Percentiles rank a stretch among this genome's conserved stretches.
Evolutionary conservation across 2,329 filamentous ascomycete species (phyloP).

Genomic region (Botryotinia narcissicola): DNA sequence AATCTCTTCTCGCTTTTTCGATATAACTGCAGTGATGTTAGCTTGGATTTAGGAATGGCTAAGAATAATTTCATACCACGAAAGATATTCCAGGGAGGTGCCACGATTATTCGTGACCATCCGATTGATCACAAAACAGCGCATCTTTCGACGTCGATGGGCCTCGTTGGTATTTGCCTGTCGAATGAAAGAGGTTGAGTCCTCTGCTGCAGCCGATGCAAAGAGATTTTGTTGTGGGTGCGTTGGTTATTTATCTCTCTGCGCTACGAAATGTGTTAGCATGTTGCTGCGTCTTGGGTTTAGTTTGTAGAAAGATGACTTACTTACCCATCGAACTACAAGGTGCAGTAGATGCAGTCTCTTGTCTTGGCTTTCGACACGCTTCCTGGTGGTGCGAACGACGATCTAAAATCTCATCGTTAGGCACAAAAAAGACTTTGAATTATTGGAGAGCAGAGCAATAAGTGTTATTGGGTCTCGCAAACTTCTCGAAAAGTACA

Average conservation of each 20-base stretch:
- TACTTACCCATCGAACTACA: background rate
- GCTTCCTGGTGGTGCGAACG: background rate
- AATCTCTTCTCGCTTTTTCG: background rate
- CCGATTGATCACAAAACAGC: background rate
- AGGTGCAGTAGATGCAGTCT: background rate
- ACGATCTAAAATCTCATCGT: background rate
- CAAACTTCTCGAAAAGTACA: background rate
- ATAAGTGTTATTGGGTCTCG: background rate
- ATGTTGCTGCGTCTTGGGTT: background rate
- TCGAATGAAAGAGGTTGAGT: background rate
- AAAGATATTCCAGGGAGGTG: background rate
- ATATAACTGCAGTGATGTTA: background rate
- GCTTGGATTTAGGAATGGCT: background rate
- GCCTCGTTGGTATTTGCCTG: background rate
- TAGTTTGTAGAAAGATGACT: background rate
- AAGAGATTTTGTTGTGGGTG: background rate
- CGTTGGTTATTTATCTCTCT: background rate
- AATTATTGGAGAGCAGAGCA: background rate
- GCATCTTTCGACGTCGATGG: no score
- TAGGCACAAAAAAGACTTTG: background rate
- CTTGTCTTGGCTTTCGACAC: background rate
- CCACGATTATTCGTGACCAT: background rate
- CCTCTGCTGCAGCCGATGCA: background rate
- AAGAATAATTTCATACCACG: background rate
- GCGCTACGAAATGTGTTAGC: background rate